phyloP scores from a whole-genome alignment of 2,329 filamentous ascomycete genomes.

The Penicillium crustosum region DNA sequence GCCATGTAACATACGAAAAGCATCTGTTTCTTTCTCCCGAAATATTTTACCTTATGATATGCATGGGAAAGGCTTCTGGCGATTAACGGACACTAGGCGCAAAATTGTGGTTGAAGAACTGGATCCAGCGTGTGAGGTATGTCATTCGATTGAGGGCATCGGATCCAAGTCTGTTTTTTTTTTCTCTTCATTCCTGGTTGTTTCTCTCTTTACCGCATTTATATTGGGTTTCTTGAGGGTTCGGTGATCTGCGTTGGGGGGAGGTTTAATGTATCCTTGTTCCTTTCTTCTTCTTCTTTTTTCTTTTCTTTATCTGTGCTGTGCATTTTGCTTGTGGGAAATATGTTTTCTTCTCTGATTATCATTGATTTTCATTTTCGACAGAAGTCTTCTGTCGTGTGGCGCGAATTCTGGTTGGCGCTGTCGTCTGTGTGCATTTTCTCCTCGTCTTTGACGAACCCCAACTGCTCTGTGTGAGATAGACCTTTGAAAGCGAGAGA shows the following conservation, averaged over 20 bases:
- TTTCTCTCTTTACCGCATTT: constrained; percentile 20
- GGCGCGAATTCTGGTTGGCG: constrained; percentile 39
- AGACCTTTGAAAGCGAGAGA: constrained; percentile 43
- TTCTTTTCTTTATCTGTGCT: constrained; percentile 11
- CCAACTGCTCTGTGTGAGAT: constrained; percentile 38
- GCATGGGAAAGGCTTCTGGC: constrained; percentile 44
- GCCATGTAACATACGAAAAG: constrained; percentile 42
- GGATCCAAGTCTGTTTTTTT: constrained; percentile 10
- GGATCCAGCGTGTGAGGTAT: constrained; percentile 9
- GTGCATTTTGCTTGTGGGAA: constrained; percentile 16
- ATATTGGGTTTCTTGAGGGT: constrained; percentile 23
- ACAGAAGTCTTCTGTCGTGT: constrained; percentile 32
- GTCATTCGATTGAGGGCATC: constrained; percentile 16
- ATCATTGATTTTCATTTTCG: constrained; percentile 10
- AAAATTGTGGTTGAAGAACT: constrained; percentile 31
- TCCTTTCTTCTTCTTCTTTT: constrained; percentile 17
- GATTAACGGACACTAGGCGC: constrained; percentile 43
- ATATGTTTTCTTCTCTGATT: constrained; percentile 14
- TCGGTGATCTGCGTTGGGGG: constrained; percentile 25
- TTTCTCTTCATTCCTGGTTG: constrained; percentile 21
- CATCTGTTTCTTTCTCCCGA: constrained; percentile 35
- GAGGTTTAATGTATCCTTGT: constrained; percentile 28
- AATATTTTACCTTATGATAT: constrained; percentile 42
- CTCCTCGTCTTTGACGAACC: constrained; percentile 30
- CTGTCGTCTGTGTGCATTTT: constrained; percentile 35